Conservation (phyloP, 2,329 filamentous ascomycete species). For the Aureobasidium sp. region DNA sequence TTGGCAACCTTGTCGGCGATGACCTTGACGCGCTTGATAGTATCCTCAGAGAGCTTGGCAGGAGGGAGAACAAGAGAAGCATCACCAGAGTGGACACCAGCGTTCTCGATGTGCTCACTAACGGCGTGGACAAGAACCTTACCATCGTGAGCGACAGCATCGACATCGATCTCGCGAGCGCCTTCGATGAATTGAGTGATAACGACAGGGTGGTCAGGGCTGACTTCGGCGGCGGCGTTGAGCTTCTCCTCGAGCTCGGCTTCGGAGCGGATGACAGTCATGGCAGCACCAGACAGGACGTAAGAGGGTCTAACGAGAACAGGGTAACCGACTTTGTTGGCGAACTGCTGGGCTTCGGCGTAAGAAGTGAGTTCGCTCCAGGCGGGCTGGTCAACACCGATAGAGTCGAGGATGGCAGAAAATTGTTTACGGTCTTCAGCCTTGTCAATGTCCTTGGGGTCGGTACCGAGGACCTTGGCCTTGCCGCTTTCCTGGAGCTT, state of each 20-base stretch:
- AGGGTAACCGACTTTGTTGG: constrained; percentile 78
- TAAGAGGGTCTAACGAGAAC: constrained; percentile 93
- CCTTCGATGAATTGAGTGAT: constrained; percentile 98
- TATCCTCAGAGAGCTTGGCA: constrained; percentile 64
- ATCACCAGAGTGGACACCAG: constrained; percentile 96
- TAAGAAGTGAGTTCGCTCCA: constrained; percentile 97
- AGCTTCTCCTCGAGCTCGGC: constrained; percentile 93
- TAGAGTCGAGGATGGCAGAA: constrained; percentile 92
- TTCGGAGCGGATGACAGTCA: constrained; percentile 89
- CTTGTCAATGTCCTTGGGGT: constrained; percentile 93
- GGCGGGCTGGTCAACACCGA: constrained; percentile 91
- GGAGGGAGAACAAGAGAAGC: constrained; percentile 91
- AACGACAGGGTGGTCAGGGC: constrained; percentile 93
- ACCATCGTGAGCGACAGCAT: constrained; percentile 81
- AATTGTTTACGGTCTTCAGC: constrained; percentile 98
- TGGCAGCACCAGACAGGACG: constrained; percentile 93
- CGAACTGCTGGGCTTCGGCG: constrained; percentile 79
- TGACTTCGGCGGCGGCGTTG: constrained; percentile 79
- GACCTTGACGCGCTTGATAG: constrained; percentile 83
- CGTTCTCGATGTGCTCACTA: constrained; percentile 92
- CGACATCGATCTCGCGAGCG: constrained; percentile 92
- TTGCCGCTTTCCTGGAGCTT: constrained; percentile 85
- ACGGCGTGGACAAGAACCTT: constrained; percentile 86
- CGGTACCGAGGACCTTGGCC: constrained; percentile 84
- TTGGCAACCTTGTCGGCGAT: constrained; percentile 95